phyloP scores from a whole-genome alignment of 202 grass and related monocot genomes.

The Dendrocalamus latiflorus region DNA sequence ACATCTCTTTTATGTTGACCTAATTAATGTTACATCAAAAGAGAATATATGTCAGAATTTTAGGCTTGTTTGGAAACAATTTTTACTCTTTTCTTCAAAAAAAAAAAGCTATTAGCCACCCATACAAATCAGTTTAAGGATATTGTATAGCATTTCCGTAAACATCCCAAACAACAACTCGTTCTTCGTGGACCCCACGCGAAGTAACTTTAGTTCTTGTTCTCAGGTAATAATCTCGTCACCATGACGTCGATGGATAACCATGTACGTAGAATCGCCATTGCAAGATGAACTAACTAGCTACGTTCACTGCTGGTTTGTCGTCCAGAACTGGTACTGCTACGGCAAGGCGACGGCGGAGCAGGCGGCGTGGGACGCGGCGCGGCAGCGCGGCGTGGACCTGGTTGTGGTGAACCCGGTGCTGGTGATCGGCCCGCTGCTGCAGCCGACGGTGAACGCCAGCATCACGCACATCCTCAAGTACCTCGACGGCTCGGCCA shows the following conservation, averaged over 20 bases:
- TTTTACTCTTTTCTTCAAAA: not conserved
- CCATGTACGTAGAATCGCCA: not conserved
- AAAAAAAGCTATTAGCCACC: not conserved
- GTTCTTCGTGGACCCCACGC: not conserved
- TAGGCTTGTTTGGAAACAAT: too few relatives aligned
- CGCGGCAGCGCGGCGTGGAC: conserved; percentile 53
- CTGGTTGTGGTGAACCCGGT: conserved; percentile 91
- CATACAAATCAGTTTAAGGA: too few relatives aligned
- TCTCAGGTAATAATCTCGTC: not conserved
- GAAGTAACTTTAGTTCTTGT: not conserved
- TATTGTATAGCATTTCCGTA: too few relatives aligned
- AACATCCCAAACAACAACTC: too few relatives aligned
- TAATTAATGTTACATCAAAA: too few relatives aligned
- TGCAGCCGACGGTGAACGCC: conserved; percentile 86
- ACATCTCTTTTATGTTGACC: too few relatives aligned
- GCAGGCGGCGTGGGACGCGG: conserved; percentile 67
- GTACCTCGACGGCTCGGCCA: conserved; percentile 80
- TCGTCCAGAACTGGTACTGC: conserved; percentile 93
- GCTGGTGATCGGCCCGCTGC: conserved; percentile 82
- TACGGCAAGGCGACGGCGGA: conserved; percentile 92
- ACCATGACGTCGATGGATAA: not conserved
- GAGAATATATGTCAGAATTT: too few relatives aligned
- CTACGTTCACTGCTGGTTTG: not conserved
- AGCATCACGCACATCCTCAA: conserved; percentile 79
- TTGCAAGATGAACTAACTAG: not conserved